phyloP scores from a whole-genome alignment of 495 filamentous ascomycete species.

The Articulospora tetracladia region DNA sequence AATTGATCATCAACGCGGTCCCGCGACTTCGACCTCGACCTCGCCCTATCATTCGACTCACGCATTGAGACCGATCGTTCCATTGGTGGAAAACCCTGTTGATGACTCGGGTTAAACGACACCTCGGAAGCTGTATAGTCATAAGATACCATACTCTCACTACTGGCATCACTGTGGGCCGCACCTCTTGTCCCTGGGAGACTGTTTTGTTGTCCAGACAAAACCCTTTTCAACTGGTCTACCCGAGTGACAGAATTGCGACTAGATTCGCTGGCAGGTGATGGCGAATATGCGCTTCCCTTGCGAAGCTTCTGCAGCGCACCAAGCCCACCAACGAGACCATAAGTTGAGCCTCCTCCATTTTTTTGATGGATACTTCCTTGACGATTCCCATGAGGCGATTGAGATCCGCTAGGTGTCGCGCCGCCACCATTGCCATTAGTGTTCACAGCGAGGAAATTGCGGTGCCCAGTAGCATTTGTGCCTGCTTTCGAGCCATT shows the following conservation, averaged over 20 bases:
- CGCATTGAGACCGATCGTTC: slow-evolving; percentile 20
- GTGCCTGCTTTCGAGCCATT: slow-evolving; percentile 67
- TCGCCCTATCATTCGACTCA: slow-evolving; percentile 12
- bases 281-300: slow-evolving; percentile 45
- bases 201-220: slow-evolving; percentile 42
- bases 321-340: slow-evolving; percentile 25
- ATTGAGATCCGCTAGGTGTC: slow-evolving; percentile 11
- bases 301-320: slow-evolving; percentile 21
- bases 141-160: slow-evolving; percentile 56
- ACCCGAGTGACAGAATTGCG: slow-evolving; percentile 71
- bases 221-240: slow-evolving; percentile 78
- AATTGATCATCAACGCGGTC: slow-evolving; percentile 31
- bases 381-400: slow-evolving; percentile 9
- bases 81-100: slow-evolving; percentile 4
- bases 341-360: slow-evolving; percentile 24
- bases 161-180: slow-evolving; percentile 42
- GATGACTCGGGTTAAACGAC: slow-evolving; percentile 38
- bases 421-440: slow-evolving; percentile 25
- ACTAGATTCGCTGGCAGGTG: slow-evolving; percentile 51
- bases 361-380: slow-evolving; percentile 3
- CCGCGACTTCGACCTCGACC: slow-evolving; percentile 33
- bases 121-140: slow-evolving; percentile 49
- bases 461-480: slow-evolving; percentile 38
- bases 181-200: slow-evolving; percentile 25
- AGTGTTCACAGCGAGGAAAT: slow-evolving; percentile 55